Evolutionary conservation across 108 stramenopile genomes (phyloP), one percentile per base, ranked within the genome.

Genomic region (Stephanodiscus minutulus): DNA sequence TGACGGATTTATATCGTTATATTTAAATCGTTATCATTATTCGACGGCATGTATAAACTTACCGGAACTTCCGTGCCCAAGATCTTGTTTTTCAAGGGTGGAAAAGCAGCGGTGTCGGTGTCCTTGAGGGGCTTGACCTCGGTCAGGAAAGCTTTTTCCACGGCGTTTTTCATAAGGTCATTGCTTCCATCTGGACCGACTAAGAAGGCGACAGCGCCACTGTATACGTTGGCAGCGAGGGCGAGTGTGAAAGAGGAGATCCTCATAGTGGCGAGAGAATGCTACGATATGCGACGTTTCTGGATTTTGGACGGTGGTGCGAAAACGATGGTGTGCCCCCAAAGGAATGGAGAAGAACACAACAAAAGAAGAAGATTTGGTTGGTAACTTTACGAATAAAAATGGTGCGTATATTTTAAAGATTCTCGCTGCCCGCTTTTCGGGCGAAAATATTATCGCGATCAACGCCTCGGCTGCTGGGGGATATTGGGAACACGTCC

Each of bases 101-200:
- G 76, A 17, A 9, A 58, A 27, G 46, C 60, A 18, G 36, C 56
- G 46, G 13, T 47, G 24, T 7, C 22, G 0, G 28, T 61, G 29
- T 57, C 64, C 17, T 8, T 20, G 55, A 39, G 72, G 48, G 13
- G 37, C 15, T 48, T 62, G 22, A 31, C 10, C 9, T 54, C 27
- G 21, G 24, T 33, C 4, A 22, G 15, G 22, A 66, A n/a, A 9
- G 67, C 62, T 18, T 77, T 62, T 52, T 70, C 46, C 13, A 95
- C 87, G 39, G 96, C 82, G 50, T 96, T 97, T 33, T 89, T 82
- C 96, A 98, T 95, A 0, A 97, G 74, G 63, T 95, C 92, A 78
- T 95, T 96, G 50, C 77, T 77, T 25, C 99, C 98, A 79, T 98
- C 97, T 6, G 97, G 96, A 18, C 55, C 64, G 49, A n/a, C 47